Evolutionary conservation across 1,139 yeast species (phyloP).

Genomic region (Candida dubliniensis): DNA sequence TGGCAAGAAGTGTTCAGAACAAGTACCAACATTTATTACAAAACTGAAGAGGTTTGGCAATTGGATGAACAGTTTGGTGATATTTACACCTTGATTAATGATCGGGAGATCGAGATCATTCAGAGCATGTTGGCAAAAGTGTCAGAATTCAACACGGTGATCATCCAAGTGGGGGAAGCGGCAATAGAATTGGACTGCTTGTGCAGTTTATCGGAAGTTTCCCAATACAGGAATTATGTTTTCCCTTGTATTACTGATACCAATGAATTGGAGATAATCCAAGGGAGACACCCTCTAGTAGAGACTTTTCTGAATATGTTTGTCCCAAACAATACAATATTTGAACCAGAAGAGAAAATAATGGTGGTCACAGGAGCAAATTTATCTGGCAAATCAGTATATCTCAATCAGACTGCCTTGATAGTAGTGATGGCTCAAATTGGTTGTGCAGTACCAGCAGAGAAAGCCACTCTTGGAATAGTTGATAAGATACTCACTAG

Average conservation of each 20-base stretch:
- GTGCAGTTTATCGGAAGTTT: constrained; percentile 34
- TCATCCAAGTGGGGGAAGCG: constrained; percentile 18
- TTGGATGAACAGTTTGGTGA: constrained; percentile 44
- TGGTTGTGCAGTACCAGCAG: constrained; percentile 51
- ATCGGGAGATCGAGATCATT: constrained; percentile 42
- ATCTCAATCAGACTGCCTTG: constrained; percentile 43
- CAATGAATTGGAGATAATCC: constrained; percentile 19
- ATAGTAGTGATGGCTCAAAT: constrained; percentile 46
- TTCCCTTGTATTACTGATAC: constrained; percentile 37
- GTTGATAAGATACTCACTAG: constrained; percentile 46
- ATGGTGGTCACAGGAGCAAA: constrained; percentile 51
- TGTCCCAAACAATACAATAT: constrained; percentile 34
- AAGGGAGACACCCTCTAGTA: constrained; percentile 42
- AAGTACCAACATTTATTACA: constrained; percentile 34
- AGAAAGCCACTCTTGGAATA: constrained; percentile 38
- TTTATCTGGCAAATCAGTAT: constrained; percentile 53
- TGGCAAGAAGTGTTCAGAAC: constrained; percentile 45
- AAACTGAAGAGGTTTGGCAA: constrained; percentile 25
- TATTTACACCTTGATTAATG: constrained; percentile 37
- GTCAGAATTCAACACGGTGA: constrained; percentile 13
- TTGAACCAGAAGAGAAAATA: constrained; percentile 14
- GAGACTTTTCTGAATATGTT: constrained; percentile 34
- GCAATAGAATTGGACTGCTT: constrained; percentile 40
- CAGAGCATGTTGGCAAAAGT: constrained; percentile 30
- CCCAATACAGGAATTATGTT: constrained; percentile 28